Evolutionary conservation across 2,329 filamentous ascomycete species (phyloP).

Genomic region (Harringtonia aguacate): DNA sequence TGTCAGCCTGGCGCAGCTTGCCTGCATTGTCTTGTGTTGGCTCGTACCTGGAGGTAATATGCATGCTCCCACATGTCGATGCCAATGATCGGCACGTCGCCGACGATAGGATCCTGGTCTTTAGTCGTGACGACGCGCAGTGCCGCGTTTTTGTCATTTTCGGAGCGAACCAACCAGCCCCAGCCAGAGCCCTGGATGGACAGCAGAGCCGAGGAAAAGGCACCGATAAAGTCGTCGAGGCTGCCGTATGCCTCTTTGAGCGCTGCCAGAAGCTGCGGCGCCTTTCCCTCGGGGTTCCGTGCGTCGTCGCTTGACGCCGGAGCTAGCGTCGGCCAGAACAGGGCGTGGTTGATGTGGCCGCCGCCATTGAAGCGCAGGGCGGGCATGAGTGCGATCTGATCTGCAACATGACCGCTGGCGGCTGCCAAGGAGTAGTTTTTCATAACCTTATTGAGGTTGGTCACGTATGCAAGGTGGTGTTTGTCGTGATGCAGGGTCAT

Average conservation of each 20-base stretch:
- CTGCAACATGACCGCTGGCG: slow-evolving; percentile 39
- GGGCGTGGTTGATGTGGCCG: slow-evolving; percentile 55
- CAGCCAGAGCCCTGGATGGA: slow-evolving; percentile 75
- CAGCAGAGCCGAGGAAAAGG: slow-evolving; percentile 54
- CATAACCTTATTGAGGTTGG: slow-evolving; percentile 69
- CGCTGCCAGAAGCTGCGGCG: slow-evolving; percentile 36
- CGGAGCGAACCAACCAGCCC: slow-evolving; percentile 65
- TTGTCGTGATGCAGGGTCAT: slow-evolving; percentile 94
- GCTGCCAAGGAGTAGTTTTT: slow-evolving; percentile 56
- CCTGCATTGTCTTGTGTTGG: too few species aligned
- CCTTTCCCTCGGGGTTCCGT: slow-evolving; percentile 35
- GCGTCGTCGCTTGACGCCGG: slow-evolving; percentile 49
- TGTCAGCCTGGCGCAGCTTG: neutral
- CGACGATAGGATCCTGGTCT: slow-evolving; percentile 68
- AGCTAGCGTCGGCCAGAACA: slow-evolving; percentile 61
- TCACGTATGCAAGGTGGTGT: slow-evolving; percentile 92
- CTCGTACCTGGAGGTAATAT: slow-evolving; percentile 72
- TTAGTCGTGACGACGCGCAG: slow-evolving; percentile 68
- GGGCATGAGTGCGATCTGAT: slow-evolving; percentile 50
- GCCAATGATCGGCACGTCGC: slow-evolving; percentile 57
- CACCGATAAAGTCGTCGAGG: slow-evolving; percentile 54
- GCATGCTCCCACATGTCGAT: slow-evolving; percentile 93
- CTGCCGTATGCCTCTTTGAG: slow-evolving; percentile 57
- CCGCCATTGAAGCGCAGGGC: slow-evolving; percentile 58
- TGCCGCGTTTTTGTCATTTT: slow-evolving; percentile 35